These are phyloP conservation scores for Solanum pennellii DNA, from an alignment of 257 asterid species.

Conservation along the genomic window DNA sequence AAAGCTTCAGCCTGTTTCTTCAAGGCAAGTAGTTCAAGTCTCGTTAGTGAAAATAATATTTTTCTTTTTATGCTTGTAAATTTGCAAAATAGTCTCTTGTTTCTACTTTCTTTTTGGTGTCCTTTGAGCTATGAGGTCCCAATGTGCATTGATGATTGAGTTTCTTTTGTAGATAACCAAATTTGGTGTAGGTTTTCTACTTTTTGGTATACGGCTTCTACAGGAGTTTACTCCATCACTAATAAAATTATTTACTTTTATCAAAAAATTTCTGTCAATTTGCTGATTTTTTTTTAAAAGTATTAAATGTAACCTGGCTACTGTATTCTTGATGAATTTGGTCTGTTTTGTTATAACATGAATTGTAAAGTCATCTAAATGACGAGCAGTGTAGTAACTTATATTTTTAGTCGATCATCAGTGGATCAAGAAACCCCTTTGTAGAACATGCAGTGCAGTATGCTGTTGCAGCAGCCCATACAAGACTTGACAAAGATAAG, in stretches of 20 bases:
- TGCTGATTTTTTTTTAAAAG: background rate
- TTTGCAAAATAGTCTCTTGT: background rate
- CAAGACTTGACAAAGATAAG: constrained; percentile 42
- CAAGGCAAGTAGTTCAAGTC: constrained; percentile 32
- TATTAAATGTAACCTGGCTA: background rate
- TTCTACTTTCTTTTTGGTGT: background rate
- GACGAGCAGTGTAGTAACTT: background rate
- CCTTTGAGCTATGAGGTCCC: background rate
- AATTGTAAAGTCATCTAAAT: background rate
- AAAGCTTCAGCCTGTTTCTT: constrained; percentile 44
- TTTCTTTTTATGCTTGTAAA: background rate
- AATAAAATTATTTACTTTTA: background rate
- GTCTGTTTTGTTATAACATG: background rate
- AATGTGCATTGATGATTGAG: background rate
- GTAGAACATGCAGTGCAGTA: constrained; percentile 87
- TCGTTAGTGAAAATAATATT: background rate
- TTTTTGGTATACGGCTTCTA: background rate
- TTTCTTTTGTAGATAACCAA: background rate
- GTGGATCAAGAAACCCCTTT: constrained; percentile 86
- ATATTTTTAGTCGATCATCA: constrained; percentile 27
- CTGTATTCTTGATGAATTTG: background rate
- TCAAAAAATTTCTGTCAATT: background rate
- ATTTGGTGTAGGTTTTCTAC: background rate
- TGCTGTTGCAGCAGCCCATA: constrained; percentile 75
- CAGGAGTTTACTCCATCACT: background rate